Percentiles rank a stretch among this genome's conserved stretches.
phyloP scores from a whole-genome alignment of 2,329 filamentous ascomycete species.

The Aspergillus luchuensis region DNA sequence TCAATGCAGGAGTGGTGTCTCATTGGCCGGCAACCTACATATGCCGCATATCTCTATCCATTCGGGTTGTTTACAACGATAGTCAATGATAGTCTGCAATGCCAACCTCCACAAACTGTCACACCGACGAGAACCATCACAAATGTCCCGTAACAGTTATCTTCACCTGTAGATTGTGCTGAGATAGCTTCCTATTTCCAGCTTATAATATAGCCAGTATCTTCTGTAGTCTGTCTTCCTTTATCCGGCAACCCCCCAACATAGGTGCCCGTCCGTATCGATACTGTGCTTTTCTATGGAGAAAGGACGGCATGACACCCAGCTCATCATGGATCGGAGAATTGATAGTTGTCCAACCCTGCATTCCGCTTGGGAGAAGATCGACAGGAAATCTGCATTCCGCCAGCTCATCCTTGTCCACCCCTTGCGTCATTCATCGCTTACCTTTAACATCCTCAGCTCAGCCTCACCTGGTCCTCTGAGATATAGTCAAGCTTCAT shows the following conservation, averaged over 20 bases:
- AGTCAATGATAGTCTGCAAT: no score
- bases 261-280: neutral
- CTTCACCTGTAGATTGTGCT: no score
- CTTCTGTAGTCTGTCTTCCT: neutral
- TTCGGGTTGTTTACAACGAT: no score
- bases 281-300: neutral
- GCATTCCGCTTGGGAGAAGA: neutral
- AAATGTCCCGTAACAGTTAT: no score
- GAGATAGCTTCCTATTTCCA: no score
- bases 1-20: no score
- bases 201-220: no score
- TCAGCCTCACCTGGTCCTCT: no score
- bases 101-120: no score
- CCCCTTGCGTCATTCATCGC: neutral
- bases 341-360: neutral
- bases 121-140: slow-evolving; percentile 5
- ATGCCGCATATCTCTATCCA: no score
- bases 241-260: neutral
- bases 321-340: neutral
- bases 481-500: neutral
- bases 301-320: neutral
- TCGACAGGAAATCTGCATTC: neutral
- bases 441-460: no score
- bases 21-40: no score
- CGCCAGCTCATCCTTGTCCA: neutral